A percentile compares a stretch with the other conserved stretches of the same genome.
These are phyloP conservation scores for Epichloe hybrida DNA, from an alignment of 2,329 filamentous ascomycete genomes.

Conservation along the genomic window DNA sequence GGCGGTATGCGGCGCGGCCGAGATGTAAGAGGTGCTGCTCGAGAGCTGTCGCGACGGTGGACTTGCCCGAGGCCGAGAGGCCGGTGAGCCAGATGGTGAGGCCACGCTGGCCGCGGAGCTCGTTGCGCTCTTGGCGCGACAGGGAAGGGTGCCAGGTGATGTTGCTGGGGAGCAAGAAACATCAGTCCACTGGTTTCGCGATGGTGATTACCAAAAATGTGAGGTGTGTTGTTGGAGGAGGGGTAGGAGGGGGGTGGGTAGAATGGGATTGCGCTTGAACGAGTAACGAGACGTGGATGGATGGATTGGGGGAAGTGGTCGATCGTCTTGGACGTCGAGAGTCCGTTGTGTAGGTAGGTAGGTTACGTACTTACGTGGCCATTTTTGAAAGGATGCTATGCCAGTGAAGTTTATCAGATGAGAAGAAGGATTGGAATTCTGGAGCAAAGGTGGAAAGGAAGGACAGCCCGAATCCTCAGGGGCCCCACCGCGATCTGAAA, in stretches of 20 bases:
- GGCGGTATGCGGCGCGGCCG: slow-evolving; percentile 71
- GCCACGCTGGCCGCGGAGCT: slow-evolving; percentile 68
- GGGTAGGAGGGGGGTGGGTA: not conserved
- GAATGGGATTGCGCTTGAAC: not conserved
- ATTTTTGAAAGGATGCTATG: slow-evolving; percentile 2
- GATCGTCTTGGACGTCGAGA: not conserved
- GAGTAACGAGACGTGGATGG: not conserved
- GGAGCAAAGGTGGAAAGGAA: too few species aligned
- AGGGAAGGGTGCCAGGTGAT: slow-evolving; percentile 83
- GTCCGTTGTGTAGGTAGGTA: not conserved
- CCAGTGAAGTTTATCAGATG: not conserved
- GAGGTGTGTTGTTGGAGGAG: not conserved
- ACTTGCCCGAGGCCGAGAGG: slow-evolving; percentile 91
- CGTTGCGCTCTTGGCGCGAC: slow-evolving; percentile 62
- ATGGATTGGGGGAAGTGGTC: not conserved
- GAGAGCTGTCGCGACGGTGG: slow-evolving; percentile 88
- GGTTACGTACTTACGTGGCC: slow-evolving; percentile 10
- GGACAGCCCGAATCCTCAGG: too few species aligned
- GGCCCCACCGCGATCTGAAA: not conserved
- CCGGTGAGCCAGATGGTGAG: slow-evolving; percentile 98
- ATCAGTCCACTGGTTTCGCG: too few species aligned
- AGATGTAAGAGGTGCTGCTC: slow-evolving; percentile 92
- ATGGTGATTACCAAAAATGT: too few species aligned
- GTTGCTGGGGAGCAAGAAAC: slow-evolving; percentile 42
- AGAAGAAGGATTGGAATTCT: not conserved